phyloP scores from a whole-genome alignment of 495 filamentous ascomycete genomes.

The Neurospora intermedia region DNA sequence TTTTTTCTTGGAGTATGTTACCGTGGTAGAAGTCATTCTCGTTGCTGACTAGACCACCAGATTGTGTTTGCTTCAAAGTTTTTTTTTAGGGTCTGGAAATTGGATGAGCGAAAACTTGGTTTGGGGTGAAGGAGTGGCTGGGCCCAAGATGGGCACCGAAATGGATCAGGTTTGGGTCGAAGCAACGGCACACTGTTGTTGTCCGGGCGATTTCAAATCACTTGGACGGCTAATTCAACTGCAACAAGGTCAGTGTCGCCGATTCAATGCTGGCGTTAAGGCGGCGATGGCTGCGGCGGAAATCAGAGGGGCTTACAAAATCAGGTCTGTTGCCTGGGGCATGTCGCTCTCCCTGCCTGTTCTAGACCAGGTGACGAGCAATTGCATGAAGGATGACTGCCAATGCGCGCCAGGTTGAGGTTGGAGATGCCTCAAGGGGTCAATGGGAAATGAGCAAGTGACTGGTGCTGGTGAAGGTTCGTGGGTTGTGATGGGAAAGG shows the following conservation, averaged over 20 bases:
- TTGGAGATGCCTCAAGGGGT: neutral
- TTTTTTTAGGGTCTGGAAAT: neutral
- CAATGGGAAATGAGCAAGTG: neutral
- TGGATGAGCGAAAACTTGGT: neutral
- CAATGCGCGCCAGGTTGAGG: neutral
- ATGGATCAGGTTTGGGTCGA: neutral
- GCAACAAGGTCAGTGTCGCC: neutral
- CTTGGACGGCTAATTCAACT: neutral
- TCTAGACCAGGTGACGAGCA: neutral
- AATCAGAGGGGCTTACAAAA: neutral
- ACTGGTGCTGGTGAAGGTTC: neutral
- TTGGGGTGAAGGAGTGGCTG: neutral
- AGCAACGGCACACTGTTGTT: neutral
- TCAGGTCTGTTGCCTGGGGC: neutral
- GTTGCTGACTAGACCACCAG: neutral
- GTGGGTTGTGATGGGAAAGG: neutral
- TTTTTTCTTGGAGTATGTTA: slow-evolving; percentile 8
- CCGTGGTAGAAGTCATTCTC: slow-evolving; percentile 7
- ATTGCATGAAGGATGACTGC: neutral
- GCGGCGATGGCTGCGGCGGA: neutral
- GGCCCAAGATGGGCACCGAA: neutral
- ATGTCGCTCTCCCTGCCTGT: neutral
- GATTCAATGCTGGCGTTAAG: neutral
- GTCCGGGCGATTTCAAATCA: neutral
- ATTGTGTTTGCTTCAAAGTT: neutral